Conservation (phyloP, 2,329 filamentous ascomycete genomes). For the Neonectria coccinea region DNA sequence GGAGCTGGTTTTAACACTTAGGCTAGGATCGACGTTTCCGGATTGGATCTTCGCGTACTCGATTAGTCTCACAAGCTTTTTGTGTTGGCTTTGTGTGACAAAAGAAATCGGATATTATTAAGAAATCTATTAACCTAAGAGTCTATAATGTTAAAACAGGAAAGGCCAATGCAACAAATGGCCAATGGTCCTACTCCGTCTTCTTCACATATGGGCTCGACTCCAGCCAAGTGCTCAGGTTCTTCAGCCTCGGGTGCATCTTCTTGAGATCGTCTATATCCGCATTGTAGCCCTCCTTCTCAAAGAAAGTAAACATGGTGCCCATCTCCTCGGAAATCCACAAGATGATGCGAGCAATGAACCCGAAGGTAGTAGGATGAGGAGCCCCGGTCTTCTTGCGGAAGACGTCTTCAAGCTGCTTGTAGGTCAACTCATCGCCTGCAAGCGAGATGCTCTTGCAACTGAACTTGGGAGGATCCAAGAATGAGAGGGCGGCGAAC, state of each 20-base stretch:
- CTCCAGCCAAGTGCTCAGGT: slow-evolving; percentile 18
- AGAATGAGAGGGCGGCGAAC: slow-evolving; percentile 53
- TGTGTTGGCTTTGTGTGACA: no score
- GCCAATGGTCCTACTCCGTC: neutral
- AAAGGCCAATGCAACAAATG: neutral
- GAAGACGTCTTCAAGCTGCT: slow-evolving; percentile 49
- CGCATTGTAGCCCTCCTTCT: slow-evolving; percentile 50
- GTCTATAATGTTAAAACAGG: neutral
- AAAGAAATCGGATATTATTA: no score
- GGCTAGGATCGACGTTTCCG: no score
- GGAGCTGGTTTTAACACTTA: no score
- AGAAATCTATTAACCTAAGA: neutral
- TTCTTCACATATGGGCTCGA: slow-evolving; percentile 1
- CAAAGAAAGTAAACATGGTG: slow-evolving; percentile 54
- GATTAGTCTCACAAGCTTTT: no score
- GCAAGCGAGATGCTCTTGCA: slow-evolving; percentile 52
- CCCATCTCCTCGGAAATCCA: slow-evolving; percentile 49
- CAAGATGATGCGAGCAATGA: slow-evolving; percentile 45
- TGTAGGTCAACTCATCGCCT: slow-evolving; percentile 54
- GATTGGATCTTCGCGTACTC: no score
- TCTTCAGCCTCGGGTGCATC: slow-evolving; percentile 10
- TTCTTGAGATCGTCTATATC: slow-evolving; percentile 43
- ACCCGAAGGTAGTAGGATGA: slow-evolving; percentile 47
- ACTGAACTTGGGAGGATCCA: slow-evolving; percentile 48
- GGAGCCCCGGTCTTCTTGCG: slow-evolving; percentile 46